Base-by-base conservation (phyloP, 306 rosid genomes). In the Rosa chinensis region DNA sequence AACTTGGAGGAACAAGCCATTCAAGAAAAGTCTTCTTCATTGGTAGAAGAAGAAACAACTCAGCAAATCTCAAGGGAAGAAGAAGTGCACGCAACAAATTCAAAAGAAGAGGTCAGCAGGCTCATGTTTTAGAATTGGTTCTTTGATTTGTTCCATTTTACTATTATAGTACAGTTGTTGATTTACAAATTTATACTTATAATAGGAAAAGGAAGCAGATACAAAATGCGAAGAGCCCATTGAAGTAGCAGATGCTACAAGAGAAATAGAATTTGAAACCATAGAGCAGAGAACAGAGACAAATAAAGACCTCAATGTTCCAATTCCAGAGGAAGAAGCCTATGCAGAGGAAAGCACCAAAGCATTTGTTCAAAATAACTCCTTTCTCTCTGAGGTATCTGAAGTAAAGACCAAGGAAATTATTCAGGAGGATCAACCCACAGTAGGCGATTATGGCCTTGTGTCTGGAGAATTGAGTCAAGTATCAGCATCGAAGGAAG, bases 71-170 rank as follows among this genome's bases (percentile, higher is more conserved):
- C 66, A 64, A 76, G 66, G 68, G 86, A 74, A 67, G 81, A 52
- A 10, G 47, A 74, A 49, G 76, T 69, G 42, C 45, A 55, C 17
- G 64, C 4, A 43, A 14, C 39, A n/a, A 62, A 40, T 13, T 44
- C 64, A 35, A 67, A 79, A 64, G 40, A 85, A 63, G 78, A 81
- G 82, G 82, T 82, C 48, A 72, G 78, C 55, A 62, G 20, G 28
- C 40, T 42, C 4, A 75, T 21, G 8, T 61, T 66, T 73, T 32
- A 49, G 6, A 50, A 75, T 66, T 58, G 6, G 18, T 59, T 66
- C 71, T 25, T 13, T n/a, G 28, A 55, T 55, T 40, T 32, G 8
- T 81, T 70, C 11, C 49, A 39, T 40, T 64, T 10, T 74, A 43
- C 43, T 42, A 43, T 10, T 55, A 32, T 52, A 18, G 42, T 70